A percentile compares a stretch with the other conserved stretches of the same genome.
Evolutionary conservation across 2,329 filamentous ascomycete genomes (phyloP).

Genomic region (Aureobasidium sp.): DNA sequence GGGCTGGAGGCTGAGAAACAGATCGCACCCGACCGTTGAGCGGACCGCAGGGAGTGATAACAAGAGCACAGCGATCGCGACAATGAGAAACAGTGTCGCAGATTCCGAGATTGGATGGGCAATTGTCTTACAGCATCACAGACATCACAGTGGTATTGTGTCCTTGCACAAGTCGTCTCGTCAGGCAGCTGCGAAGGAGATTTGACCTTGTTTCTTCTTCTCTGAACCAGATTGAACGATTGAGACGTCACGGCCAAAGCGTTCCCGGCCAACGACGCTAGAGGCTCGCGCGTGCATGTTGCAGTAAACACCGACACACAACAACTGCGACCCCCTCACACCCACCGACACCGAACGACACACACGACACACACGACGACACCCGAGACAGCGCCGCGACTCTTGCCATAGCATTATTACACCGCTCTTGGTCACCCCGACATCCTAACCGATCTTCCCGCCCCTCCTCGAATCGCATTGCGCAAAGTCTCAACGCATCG

Average conservation of each 20-base stretch:
- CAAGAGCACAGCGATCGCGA: not conserved
- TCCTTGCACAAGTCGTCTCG: not conserved
- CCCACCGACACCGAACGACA: slow-evolving; percentile 7
- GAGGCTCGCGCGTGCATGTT: slow-evolving; percentile 1
- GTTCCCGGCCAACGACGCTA: slow-evolving; percentile 14
- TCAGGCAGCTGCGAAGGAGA: slow-evolving; percentile 11
- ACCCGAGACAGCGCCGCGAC: slow-evolving; percentile 7
- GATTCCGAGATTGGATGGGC: not conserved
- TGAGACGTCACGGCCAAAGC: not conserved
- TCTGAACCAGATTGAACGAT: not conserved
- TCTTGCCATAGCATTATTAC: slow-evolving; percentile 8
- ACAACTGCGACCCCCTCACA: slow-evolving; percentile 3
- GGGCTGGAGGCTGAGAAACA: slow-evolving; percentile 5
- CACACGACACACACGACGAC: not conserved
- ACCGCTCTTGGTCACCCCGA: not conserved
- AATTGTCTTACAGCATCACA: not conserved
- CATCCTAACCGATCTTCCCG: not conserved
- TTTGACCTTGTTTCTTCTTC: not conserved
- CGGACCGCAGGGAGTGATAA: slow-evolving; percentile 4
- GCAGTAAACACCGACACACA: slow-evolving; percentile 10
- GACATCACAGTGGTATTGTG: not conserved
- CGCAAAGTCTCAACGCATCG: slow-evolving; percentile 1
- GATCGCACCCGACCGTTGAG: slow-evolving; percentile 10
- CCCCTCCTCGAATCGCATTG: not conserved
- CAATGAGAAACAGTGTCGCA: slow-evolving; percentile 7